Conservation (phyloP, 345 rosid species). For the Populus deltoides region DNA sequence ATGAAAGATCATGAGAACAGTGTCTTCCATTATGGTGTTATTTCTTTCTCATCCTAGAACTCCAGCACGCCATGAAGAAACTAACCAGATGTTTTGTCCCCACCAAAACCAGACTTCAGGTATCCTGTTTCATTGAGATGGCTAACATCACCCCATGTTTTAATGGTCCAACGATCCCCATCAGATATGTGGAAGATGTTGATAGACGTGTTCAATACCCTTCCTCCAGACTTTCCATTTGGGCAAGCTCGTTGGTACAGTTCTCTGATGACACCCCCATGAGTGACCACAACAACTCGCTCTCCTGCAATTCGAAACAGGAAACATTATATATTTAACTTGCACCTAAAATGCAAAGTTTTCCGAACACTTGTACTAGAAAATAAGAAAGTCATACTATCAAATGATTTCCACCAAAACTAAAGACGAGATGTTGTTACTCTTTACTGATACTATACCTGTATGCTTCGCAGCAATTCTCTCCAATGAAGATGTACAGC, state of each 20-base stretch:
- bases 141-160: conserved; percentile 56
- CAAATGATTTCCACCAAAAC: no score
- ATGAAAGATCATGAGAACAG: not conserved
- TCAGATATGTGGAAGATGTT: conserved; percentile 54
- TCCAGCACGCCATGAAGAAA: not conserved
- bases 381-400: no score
- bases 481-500: conserved; percentile 63
- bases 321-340: not conserved
- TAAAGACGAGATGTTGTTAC: not conserved
- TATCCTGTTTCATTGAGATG: conserved; percentile 51
- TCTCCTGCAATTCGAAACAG: conserved; percentile 44
- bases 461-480: conserved; percentile 64
- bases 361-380: no score
- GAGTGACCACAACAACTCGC: conserved; percentile 61
- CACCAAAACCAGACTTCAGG: conserved; percentile 66
- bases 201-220: conserved; percentile 62
- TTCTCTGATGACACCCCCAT: conserved; percentile 72
- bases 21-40: not conserved
- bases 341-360: not conserved
- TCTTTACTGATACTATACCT: conserved; percentile 34
- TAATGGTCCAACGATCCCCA: conserved; percentile 48
- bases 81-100: conserved; percentile 68
- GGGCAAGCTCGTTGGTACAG: conserved; percentile 66
- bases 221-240: conserved; percentile 36
- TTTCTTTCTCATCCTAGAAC: not conserved